These are phyloP conservation scores for Cryptococcus jaspeensis DNA, from an alignment of 1,284 basidiomycete species.

Conservation along the genomic window DNA sequence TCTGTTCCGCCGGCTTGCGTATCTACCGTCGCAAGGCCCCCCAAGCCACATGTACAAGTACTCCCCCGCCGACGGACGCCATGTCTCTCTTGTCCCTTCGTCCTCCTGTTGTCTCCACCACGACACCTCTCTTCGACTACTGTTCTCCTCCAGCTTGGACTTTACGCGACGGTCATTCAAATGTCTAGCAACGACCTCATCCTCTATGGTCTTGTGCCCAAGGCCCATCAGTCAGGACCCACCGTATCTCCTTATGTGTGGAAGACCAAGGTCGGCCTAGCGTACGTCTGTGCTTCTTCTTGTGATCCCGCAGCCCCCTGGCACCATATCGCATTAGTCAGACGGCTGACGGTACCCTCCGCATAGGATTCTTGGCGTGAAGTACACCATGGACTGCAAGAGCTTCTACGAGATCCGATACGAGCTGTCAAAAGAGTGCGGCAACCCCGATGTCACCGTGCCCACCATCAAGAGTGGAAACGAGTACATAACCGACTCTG, in stretches of 20 bases:
- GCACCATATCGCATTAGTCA: background rate
- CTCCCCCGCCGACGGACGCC: too few relatives aligned
- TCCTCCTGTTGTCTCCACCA: too few relatives aligned
- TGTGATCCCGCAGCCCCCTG: background rate
- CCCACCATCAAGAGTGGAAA: background rate
- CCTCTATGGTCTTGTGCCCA: background rate
- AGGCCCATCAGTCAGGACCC: background rate
- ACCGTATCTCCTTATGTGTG: background rate
- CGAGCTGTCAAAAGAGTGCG: background rate
- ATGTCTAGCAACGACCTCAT: too few relatives aligned
- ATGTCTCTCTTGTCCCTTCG: too few relatives aligned
- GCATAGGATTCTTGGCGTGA: background rate
- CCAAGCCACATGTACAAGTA: too few relatives aligned
- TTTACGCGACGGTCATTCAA: too few relatives aligned
- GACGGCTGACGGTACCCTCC: too few relatives aligned
- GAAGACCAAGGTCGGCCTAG: background rate
- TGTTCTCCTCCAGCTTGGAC: too few relatives aligned
- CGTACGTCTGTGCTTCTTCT: background rate
- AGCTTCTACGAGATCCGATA: background rate
- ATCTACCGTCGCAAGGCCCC: too few relatives aligned
- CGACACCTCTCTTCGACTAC: too few relatives aligned
- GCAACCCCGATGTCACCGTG: background rate
- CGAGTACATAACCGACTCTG: background rate
- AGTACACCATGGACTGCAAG: background rate
- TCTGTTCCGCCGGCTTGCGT: too few relatives aligned